Evolutionary conservation across 2,329 filamentous ascomycete genomes (phyloP), one percentile per base, ranked within the genome.

Genomic region (Cladorrhinum sp.): DNA sequence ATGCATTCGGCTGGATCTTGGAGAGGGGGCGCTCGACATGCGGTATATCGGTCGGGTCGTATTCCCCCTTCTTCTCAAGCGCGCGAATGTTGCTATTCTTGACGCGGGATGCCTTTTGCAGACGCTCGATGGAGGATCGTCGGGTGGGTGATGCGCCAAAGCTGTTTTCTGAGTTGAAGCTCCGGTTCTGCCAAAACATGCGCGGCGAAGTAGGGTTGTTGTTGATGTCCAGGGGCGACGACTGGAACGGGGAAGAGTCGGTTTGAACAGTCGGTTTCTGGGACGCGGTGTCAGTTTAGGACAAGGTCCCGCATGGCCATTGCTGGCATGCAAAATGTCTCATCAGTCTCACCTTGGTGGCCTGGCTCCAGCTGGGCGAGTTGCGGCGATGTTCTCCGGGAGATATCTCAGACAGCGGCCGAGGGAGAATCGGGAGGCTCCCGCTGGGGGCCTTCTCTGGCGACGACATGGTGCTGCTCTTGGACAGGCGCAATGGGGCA

Each of bases 1-100:
- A 90, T 56, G 85, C 83, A 76, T 89, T 92, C 73, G 84, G 86
- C 76, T 91, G 89, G 69, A 91, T 80, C 73, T 87, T 88, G 71
- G 90, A 86, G 66, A 96, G 81, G 39, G 93, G 92, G 65, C 92
- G 86, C 77, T 98, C 91, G 63, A 96, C 84, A 62, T 90, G 82
- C 51, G 90, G 89, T 58, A 92, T 77, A 66, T 86, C 85, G 59
- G 88, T 84, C 26, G 93, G 92, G 74, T 97, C 92, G 80, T 97
- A 97, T 79, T 96, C 90, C 74, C 92, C 86, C 77, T 93, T 93
- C 72, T 92, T 89, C 77, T 97, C 93, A 59, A 93, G 89, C 48
- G 92, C 92, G 73, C 96, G 91, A 82, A 98, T 97, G 78, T 89
- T 96, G 83, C 94, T 97, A 79, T 96, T 98, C 82, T 94, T 96